phyloP scores from a whole-genome alignment of 306 rosid genomes.

The Oxytropis ochrocephala region DNA sequence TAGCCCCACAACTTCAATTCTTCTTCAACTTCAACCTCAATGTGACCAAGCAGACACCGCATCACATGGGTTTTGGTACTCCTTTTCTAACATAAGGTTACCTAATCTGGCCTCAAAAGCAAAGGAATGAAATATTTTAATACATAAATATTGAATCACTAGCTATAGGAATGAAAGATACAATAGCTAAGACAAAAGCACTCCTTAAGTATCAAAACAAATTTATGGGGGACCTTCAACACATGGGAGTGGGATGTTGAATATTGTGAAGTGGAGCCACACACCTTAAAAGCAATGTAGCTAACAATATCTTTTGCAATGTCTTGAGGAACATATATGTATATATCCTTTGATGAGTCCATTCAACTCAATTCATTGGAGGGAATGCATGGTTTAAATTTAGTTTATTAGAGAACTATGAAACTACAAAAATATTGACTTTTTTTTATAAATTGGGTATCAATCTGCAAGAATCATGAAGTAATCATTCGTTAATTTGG shows the following conservation, averaged over 20 bases:
- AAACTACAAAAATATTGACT: no score
- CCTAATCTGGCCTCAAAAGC: slow-evolving; percentile 47
- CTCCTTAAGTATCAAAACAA: slow-evolving; percentile 50
- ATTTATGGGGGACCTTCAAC: slow-evolving; percentile 79
- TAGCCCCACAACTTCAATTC: slow-evolving; percentile 49
- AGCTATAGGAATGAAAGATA: slow-evolving; percentile 57
- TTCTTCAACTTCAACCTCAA: slow-evolving; percentile 27
- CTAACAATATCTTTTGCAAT: slow-evolving; percentile 32
- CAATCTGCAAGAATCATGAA: no score
- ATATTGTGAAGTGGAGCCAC: slow-evolving; percentile 53
- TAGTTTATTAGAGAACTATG: no score
- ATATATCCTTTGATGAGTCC: background rate
- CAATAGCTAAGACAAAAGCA: slow-evolving; percentile 65
- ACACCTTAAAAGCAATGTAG: slow-evolving; percentile 22
- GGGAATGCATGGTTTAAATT: background rate
- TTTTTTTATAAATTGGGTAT: no score
- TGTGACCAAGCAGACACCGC: slow-evolving; percentile 60
- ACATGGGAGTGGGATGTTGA: slow-evolving; percentile 76
- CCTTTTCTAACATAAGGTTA: slow-evolving; percentile 42
- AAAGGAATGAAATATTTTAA: slow-evolving; percentile 21
- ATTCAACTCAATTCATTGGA: background rate
- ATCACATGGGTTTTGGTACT: slow-evolving; percentile 84
- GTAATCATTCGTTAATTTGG: no score
- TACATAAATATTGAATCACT: slow-evolving; percentile 16
- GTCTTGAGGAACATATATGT: background rate